phyloP scores from a whole-genome alignment of 1,284 basidiomycete genomes.

The Austropuccinia psidii region DNA sequence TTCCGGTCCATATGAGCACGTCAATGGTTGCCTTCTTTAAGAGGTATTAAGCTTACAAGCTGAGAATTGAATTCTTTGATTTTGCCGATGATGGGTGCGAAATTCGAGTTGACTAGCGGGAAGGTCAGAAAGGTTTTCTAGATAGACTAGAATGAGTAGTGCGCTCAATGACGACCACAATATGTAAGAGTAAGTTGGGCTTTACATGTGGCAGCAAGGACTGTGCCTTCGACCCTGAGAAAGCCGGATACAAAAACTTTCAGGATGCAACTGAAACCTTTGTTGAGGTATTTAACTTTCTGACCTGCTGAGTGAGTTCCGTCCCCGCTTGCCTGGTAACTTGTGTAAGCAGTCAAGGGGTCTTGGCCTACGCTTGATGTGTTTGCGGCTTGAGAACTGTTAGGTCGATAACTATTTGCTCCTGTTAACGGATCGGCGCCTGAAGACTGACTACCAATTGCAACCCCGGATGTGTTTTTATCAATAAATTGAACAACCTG shows the following conservation, averaged over 20 bases:
- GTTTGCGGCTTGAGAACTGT: neutral
- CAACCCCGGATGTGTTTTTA: slow-evolving; percentile 67
- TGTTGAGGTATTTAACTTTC: neutral
- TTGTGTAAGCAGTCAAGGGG: slow-evolving; percentile 24
- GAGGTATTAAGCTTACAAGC: slow-evolving; percentile 3
- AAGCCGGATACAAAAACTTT: neutral
- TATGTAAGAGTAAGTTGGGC: neutral
- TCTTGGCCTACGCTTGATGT: slow-evolving; percentile 9
- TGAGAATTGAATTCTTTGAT: slow-evolving; percentile 27
- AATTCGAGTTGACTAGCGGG: slow-evolving; percentile 22
- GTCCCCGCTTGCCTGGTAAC: slow-evolving; percentile 8
- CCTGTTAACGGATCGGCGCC: slow-evolving; percentile 33
- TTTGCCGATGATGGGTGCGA: slow-evolving; percentile 13
- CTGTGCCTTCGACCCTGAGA: too few relatives aligned
- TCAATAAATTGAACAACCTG: slow-evolving; percentile 91
- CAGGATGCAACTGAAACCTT: neutral
- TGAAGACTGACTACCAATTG: slow-evolving; percentile 7
- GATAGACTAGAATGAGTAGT: neutral
- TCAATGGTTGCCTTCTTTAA: neutral
- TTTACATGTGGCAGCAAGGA: slow-evolving; percentile 18
- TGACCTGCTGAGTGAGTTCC: slow-evolving; percentile 1
- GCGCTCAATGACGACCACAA: neutral
- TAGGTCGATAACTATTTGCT: slow-evolving; percentile 22
- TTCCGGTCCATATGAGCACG: neutral
- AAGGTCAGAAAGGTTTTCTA: slow-evolving; percentile 28